phyloP scores from a whole-genome alignment of 495 filamentous ascomycete genomes.

The Parachaetomium inaequale region DNA sequence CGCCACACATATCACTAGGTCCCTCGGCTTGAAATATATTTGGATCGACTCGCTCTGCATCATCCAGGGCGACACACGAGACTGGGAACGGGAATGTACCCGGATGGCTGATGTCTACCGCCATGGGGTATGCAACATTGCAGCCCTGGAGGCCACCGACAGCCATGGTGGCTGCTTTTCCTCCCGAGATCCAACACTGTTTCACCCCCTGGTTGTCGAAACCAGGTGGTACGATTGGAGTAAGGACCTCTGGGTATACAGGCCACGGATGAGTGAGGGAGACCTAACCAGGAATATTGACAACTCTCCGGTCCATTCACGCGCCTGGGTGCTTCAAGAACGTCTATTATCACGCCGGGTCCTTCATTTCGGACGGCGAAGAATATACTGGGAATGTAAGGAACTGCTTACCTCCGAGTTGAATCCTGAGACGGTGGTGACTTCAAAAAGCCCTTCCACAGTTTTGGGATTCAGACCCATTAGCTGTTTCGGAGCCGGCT shows the following conservation, averaged over 20 bases:
- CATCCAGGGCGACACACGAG: conserved; percentile 13
- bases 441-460: background rate
- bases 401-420: too few species aligned
- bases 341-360: background rate
- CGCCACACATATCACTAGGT: conserved; percentile 22
- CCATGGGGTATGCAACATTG: background rate
- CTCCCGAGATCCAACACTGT: background rate
- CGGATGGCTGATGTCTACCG: conserved; percentile 10
- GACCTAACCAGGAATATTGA: background rate
- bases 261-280: too few species aligned
- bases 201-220: background rate
- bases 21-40: conserved; percentile 19
- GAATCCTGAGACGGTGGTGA: background rate
- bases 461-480: too few species aligned
- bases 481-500: background rate
- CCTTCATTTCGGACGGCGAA: background rate
- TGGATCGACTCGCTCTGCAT: conserved; percentile 31
- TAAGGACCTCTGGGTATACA: background rate
- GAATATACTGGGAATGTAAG: background rate
- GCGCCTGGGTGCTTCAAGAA: background rate
- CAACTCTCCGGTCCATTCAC: background rate
- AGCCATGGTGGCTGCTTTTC: background rate
- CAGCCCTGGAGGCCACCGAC: background rate
- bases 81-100: conserved; percentile 8
- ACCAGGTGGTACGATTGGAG: background rate